Evolutionary conservation across 495 filamentous ascomycete genomes (phyloP), one percentile per base, ranked within the genome.

Genomic region (Neurospora sp.): DNA sequence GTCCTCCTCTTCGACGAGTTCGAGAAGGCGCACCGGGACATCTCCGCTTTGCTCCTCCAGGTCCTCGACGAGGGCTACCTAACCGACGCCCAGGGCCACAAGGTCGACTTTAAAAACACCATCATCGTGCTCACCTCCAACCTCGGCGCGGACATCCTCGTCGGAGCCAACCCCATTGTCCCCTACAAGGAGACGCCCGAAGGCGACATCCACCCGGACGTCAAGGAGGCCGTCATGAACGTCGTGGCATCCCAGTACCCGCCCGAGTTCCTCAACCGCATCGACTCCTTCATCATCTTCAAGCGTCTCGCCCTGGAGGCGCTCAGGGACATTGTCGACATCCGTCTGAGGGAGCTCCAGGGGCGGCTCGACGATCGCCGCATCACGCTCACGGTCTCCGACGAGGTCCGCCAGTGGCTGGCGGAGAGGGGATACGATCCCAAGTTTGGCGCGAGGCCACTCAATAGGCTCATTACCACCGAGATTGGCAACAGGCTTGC

Each of bases 281-380:
- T 98, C 70, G 96, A 98, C 81, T 94, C 96, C 71, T 97, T 98
- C 83, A 97, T 98, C 81, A 85, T 98, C 78, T 98, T 98, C 87
- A 92, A 91, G 78, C 88, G 94, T 10, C 88, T 98, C 3, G 93
- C 92, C 0, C 83, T 86, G 22, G 85, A 87, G 35, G 94, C 96
- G 61, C 88, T 98, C 37, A 85, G 94, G 8, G 96, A 96, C 76
- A 98, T 98, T 70, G 93, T 98, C 69, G 93, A 98, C 76, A 97
- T 98, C 72, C 88, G 96, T 69, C 84, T 98, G 42, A 88, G 87
- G 70, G 96, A 99, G 81, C 84, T 98, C 0, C 93, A 97, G 78
- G 79, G 84, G 66, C 87, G 93, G n/a, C 88, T 98, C 4, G 90
- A 94, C 76, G 94, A 97, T 77, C 88, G 94, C 41, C 88, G 96